Base-by-base conservation (phyloP, 1,139 yeast species). In the Taiozyma sp. region DNA sequence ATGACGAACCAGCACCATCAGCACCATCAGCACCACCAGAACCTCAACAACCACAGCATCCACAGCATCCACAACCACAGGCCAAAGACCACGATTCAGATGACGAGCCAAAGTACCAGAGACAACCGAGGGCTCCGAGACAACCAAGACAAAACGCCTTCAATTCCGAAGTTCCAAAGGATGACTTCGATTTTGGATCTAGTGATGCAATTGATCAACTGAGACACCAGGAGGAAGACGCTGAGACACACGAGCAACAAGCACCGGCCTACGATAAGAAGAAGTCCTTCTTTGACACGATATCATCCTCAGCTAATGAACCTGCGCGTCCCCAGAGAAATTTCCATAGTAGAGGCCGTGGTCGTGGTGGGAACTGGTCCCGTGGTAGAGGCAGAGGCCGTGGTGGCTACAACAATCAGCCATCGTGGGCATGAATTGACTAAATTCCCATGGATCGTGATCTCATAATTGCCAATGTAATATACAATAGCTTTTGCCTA, bases 231-330 rank as follows among this genome's bases (percentile, higher is more conserved):
- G 52, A 44, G 14, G 55, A 47, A 10, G 48, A 41, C 24, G 38
- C 46, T 23, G 43, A 47, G 6, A 43, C 42, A 1, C 52, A 48
- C 3, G 39, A 46, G 34, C 56, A 53, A 13, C 50, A 53, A 2
- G 67, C 58, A 41, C 52, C 70, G 41, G 79, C 76, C 44, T 88
- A 88, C 68, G 78, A 86, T 66, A 85, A 81, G 63, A 79, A 78
- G 60, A 79, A 88, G 13, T 88, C 96, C 2, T 90, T 90, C 66
- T 90, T 90, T 61, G 96, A 90, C 68, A 80, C 79, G 53, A 79
- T 90, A 56, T 86, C 95, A 10, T 81, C 88, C 8, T 71, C 80
- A 8, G 69, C 78, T 14, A 71, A 70, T 44, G 59, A 64, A 42
- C 48, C 64, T 57, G 49, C 70, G 68, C 60, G 59, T 65, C 61